Base-by-base conservation (phyloP, 2,329 filamentous ascomycete species). In the Colletotrichum scovillei region DNA sequence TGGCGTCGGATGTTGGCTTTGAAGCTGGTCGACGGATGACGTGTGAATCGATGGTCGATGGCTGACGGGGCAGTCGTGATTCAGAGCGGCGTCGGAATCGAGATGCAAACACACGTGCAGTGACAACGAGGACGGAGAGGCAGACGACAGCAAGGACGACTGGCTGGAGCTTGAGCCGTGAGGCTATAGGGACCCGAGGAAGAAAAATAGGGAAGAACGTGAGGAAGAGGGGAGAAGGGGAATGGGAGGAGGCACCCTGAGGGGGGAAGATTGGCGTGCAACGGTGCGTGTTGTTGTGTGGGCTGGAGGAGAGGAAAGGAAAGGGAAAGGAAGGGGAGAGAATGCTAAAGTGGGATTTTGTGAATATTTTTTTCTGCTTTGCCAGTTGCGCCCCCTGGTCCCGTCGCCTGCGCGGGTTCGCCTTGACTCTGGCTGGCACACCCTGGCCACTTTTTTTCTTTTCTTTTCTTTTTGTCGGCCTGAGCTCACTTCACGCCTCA, bases 201-300 rank as follows among this genome's bases (percentile, higher is more conserved):
- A 82, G 80, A 80, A 77, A 81, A 78, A 77, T 77, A 77, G 77
- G 71, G 77, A 76, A 78, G 76, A 78, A 74, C 76, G 80, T 24
- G 72, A 80, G 78, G 76, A 49, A 49, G 42, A 80, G 80, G 77
- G 77, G 79, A 79, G 79, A 82, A 74, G 49, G 63, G 59, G 63
- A 72, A 74, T 55, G 69, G 68, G 72, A 70, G 78, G 78, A 81
- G 82, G 82, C 82, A 84, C 84, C 84, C 84, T 81, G 76, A 76
- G 76, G 77, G 80, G 78, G 52, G 68, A 75, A 63, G 78, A 83
- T 86, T 86, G 85, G 81, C 84, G 82, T 83, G 83, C 84, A 75
- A 72, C 84, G 83, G 83, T 81, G 84, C 83, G 84, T 74, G 68
- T 68, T 72, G 75, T 74, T 73, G 73, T 73, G 71, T 75, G 75